Evolutionary conservation across 345 rosid genomes (phyloP).

Genomic region (Eucalyptus erythrocorys): DNA sequence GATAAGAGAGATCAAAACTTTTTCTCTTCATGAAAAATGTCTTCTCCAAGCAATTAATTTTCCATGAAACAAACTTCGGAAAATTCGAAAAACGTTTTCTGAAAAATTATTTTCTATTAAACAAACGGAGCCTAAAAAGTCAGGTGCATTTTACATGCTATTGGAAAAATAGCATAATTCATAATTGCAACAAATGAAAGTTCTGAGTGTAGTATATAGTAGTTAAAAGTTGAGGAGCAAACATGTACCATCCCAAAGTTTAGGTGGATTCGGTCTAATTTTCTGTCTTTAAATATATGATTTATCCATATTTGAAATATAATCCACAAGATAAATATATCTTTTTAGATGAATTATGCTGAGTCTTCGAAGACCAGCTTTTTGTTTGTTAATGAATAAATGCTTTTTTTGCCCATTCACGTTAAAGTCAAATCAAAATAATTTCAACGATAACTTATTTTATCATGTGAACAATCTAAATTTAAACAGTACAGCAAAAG

Average conservation of each 20-base stretch:
- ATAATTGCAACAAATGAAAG: neutral
- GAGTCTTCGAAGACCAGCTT: neutral
- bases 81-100: too few species aligned
- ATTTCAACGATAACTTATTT: neutral
- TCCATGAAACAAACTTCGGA: fast-evolving
- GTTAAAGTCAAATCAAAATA: neutral
- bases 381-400: neutral
- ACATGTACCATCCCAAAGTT: neutral
- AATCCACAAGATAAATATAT: neutral
- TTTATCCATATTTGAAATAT: neutral
- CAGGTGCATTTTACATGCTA: neutral
- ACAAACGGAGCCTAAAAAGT: too few species aligned
- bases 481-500: neutral
- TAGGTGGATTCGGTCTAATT: neutral
- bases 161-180: neutral
- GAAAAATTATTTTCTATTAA: too few species aligned
- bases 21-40: too few species aligned
- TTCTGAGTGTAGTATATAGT: neutral
- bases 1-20: too few species aligned
- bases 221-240: neutral
- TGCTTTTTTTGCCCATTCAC: neutral
- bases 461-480: neutral
- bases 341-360: neutral
- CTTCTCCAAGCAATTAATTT: too few species aligned
- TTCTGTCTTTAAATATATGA: neutral